These are phyloP conservation scores for Fimicolochytrium jonesii DNA, from an alignment of 192 early-diverging fungal species.

Conservation along the genomic window DNA sequence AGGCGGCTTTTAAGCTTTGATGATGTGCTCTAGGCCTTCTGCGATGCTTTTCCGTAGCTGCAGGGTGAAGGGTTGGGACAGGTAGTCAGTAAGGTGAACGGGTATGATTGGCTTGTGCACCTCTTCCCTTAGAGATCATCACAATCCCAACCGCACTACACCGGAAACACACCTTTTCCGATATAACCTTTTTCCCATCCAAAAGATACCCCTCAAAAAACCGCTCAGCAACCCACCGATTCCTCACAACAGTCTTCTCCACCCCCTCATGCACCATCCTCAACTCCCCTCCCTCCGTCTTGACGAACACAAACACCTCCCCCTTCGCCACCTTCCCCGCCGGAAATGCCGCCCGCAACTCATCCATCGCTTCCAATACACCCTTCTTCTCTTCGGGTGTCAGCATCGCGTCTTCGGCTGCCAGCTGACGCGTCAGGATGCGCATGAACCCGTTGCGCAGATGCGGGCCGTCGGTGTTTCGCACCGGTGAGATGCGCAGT, in stretches of 20 bases:
- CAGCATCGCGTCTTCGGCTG: slow-evolving; percentile 13
- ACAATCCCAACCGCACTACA: not conserved
- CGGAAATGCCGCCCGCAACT: slow-evolving; percentile 26
- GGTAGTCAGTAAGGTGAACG: too few relatives aligned
- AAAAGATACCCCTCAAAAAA: slow-evolving; percentile 37
- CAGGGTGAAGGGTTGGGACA: too few relatives aligned
- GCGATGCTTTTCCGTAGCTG: not conserved
- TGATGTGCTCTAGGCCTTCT: not conserved
- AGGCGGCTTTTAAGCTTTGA: too few relatives aligned
- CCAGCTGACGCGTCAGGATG: slow-evolving; percentile 27
- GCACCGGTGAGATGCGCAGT: slow-evolving; percentile 27
- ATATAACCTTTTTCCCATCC: slow-evolving; percentile 24
- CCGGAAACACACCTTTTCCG: slow-evolving; percentile 16
- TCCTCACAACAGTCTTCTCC: slow-evolving; percentile 15
- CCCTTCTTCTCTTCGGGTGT: slow-evolving; percentile 1
- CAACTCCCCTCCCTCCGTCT: slow-evolving; percentile 21
- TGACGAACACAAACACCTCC: slow-evolving; percentile 22
- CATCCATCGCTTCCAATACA: slow-evolving; percentile 8
- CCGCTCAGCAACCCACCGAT: slow-evolving; percentile 28
- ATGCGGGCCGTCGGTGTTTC: slow-evolving; percentile 42
- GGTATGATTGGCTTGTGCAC: too few relatives aligned
- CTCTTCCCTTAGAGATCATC: too few relatives aligned
- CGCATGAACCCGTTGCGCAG: slow-evolving; percentile 43
- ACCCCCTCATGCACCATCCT: slow-evolving; percentile 28
- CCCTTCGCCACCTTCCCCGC: slow-evolving; percentile 20